phyloP scores from a whole-genome alignment of 441 rosid species.

The Gossypium trilobum region DNA sequence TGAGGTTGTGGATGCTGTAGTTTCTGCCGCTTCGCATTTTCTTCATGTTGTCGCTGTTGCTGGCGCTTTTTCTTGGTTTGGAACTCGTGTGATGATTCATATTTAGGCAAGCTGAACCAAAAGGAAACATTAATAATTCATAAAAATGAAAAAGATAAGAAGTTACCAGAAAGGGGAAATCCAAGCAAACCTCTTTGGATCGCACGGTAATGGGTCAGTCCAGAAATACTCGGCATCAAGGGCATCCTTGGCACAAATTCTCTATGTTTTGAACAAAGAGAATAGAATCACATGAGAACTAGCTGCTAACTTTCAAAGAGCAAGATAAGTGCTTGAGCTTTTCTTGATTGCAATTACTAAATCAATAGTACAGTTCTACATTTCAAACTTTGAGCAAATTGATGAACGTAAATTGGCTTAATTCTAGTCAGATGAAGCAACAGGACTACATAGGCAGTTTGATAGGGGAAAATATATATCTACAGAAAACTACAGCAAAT shows the following conservation, averaged over 20 bases:
- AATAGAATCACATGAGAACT: not conserved
- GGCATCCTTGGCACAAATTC: slow-evolving; percentile 93
- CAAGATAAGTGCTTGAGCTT: not conserved
- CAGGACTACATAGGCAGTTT: not conserved
- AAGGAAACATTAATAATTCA: not conserved
- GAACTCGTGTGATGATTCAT: slow-evolving; percentile 92
- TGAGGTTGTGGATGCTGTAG: slow-evolving; percentile 74
- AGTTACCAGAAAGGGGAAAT: not conserved
- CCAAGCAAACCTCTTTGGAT: slow-evolving; percentile 69
- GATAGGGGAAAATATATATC: not conserved
- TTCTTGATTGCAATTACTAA: not conserved
- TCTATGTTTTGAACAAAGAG: slow-evolving; percentile 30
- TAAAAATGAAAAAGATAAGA: not conserved
- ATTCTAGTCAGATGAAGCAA: not conserved
- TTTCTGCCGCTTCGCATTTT: slow-evolving; percentile 82
- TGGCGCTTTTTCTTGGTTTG: slow-evolving; percentile 94
- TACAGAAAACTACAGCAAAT: not conserved
- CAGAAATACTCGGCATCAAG: slow-evolving; percentile 97
- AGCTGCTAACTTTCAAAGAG: not conserved
- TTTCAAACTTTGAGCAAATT: not conserved
- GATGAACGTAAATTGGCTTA: not conserved
- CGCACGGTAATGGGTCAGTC: slow-evolving; percentile 86
- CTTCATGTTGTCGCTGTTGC: slow-evolving; percentile 79
- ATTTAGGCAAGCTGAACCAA: slow-evolving; percentile 69
- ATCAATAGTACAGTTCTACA: not conserved